Evolutionary conservation across 1,284 basidiomycete genomes (phyloP), one percentile per base, ranked within the genome.

Genomic region (Xerocomus amazonicus): DNA sequence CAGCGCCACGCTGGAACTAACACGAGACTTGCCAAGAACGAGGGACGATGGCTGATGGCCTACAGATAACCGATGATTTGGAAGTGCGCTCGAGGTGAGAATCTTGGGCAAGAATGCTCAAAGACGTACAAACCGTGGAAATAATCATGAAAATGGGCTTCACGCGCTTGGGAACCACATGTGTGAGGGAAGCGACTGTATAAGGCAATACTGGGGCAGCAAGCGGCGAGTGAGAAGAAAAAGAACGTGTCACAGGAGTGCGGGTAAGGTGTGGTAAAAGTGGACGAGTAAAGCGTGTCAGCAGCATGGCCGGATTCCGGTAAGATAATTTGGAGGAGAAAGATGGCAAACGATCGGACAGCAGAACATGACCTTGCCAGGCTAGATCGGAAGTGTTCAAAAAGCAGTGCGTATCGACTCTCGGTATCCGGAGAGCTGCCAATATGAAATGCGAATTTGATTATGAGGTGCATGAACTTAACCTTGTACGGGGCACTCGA

Each of bases 221-320:
- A 71, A 66, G 66, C 75, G 80, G 77, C 67, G 66, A 69, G 67
- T 65, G 58, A 63, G 66, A 66, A 63, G 62, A 27, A 63, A 64
- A 63, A 66, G 73, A 78, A 78, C 75, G 74, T 80, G 76, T 74
- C 74, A 67, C 66, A 69, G 70, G 72, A 69, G 76, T 76, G 83
- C 81, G 76, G 80, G 76, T 63, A 57, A 66, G 70, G 73, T 78
- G 70, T 72, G 80, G 78, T 75, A 71, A 70, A 55, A 62, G 61
- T 67, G 69, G 61, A 45, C 48, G 56, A 61, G 55, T 57, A 66
- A 75, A 59, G 77, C 83, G 79, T 82, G 83, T 71, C 71, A 70
- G 69, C 74, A 71, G 79, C 81, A 73, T 81, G 80, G 77, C 73
- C 68, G 65, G 68, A 62, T 78, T 76, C 74, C 72, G 70, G 65